These are phyloP conservation scores for Emmonsiellopsis sp. DNA, from an alignment of 2,329 filamentous ascomycete species.

Conservation along the genomic window DNA sequence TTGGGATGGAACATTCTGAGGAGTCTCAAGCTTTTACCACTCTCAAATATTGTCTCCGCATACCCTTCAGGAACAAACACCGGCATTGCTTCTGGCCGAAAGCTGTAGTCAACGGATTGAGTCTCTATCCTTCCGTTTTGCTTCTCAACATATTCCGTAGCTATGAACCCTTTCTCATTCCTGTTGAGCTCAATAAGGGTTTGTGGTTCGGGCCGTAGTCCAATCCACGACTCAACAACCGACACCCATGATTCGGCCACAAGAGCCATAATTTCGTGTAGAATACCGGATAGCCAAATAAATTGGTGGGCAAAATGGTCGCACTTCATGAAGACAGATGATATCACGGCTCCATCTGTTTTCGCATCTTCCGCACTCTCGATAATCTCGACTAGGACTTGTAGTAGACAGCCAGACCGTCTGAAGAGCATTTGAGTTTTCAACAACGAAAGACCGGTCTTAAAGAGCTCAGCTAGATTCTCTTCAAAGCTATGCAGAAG, in stretches of 20 bases:
- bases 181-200: slow-evolving; percentile 40
- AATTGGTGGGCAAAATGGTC: slow-evolving; percentile 56
- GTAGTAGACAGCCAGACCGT: slow-evolving; percentile 28
- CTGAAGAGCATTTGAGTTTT: slow-evolving; percentile 30
- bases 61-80: slow-evolving; percentile 63
- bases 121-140: slow-evolving; percentile 48
- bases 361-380: slow-evolving; percentile 38
- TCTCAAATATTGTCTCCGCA: slow-evolving; percentile 65
- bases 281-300: slow-evolving; percentile 50
- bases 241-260: slow-evolving; percentile 59
- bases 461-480: slow-evolving; percentile 20
- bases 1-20: slow-evolving; percentile 60
- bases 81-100: slow-evolving; percentile 49
- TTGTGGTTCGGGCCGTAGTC: slow-evolving; percentile 51
- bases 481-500: slow-evolving; percentile 29
- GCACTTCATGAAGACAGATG: slow-evolving; percentile 52
- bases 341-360: slow-evolving; percentile 53
- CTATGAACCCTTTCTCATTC: slow-evolving; percentile 51
- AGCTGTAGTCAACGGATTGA: slow-evolving; percentile 54
- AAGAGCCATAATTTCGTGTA: slow-evolving; percentile 56
- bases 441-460: slow-evolving; percentile 22
- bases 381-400: slow-evolving; percentile 26
- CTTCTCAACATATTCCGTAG: slow-evolving; percentile 50
- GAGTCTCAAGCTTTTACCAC: slow-evolving; percentile 65
- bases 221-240: slow-evolving; percentile 65